These are phyloP conservation scores for Salvia miltiorrhiza DNA, from an alignment of 257 asterid species.

Conservation along the genomic window DNA sequence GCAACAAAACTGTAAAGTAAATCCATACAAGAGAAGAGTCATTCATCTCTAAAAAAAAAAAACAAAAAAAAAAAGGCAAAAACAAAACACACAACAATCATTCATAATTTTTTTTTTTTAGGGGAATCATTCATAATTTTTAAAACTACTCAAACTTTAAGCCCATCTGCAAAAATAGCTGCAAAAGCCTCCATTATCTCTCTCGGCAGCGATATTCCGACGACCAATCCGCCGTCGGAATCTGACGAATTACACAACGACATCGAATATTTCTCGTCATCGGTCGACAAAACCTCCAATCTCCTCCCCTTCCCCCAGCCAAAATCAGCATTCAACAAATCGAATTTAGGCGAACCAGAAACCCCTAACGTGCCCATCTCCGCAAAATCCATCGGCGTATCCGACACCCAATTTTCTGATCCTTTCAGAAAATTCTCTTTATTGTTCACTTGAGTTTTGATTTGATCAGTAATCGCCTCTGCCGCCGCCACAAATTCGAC, in stretches of 20 bases:
- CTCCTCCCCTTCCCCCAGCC: conserved; percentile 43
- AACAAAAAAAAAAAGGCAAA: no score
- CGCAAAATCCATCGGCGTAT: conserved; percentile 22
- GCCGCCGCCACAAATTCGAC: conserved; percentile 32
- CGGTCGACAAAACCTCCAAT: conserved; percentile 32
- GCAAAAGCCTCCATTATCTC: conserved; percentile 36
- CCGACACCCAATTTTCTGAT: conserved; percentile 21
- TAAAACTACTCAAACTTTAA: conserved; percentile 9
- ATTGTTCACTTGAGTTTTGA: conserved; percentile 6
- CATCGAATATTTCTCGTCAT: conserved; percentile 21
- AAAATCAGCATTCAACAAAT: conserved; percentile 21
- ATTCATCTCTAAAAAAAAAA: no score
- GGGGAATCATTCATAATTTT: no score
- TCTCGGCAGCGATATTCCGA: conserved; percentile 37
- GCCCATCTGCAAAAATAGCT: conserved; percentile 11
- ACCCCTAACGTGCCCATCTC: conserved; percentile 9
- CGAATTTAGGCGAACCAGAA: conserved; percentile 44
- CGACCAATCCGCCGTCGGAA: conserved; percentile 39
- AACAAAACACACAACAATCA: no score
- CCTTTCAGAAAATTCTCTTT: conserved; percentile 10
- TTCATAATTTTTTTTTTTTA: no score
- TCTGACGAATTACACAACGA: conserved; percentile 22
- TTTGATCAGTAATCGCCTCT: conserved; percentile 22
- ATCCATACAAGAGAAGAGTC: no score
- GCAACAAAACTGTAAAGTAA: no score